These are phyloP conservation scores for Ustilago shanxiensis DNA, from an alignment of 1,284 basidiomycete genomes.

Conservation along the genomic window DNA sequence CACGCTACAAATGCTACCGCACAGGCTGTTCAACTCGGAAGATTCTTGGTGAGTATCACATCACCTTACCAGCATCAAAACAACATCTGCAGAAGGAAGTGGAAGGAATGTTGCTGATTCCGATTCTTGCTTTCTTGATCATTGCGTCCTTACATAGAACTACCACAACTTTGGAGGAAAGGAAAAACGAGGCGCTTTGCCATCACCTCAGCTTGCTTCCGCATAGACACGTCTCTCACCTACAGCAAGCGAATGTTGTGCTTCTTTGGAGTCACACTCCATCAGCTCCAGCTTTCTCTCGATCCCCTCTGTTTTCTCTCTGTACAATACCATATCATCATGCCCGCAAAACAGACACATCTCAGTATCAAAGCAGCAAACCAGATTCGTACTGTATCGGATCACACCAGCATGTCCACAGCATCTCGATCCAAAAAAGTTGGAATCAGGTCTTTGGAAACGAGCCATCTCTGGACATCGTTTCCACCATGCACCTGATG, in stretches of 20 bases:
- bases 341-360: slow-evolving; percentile 1
- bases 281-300: neutral
- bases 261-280: too few species aligned
- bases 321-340: neutral
- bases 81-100: neutral
- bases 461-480: too few species aligned
- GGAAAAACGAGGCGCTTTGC: slow-evolving; percentile 33
- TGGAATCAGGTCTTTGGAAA: too few species aligned
- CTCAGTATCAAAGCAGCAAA: neutral
- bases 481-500: too few species aligned
- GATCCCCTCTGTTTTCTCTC: neutral
- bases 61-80: neutral
- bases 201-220: slow-evolving; percentile 40
- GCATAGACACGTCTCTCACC: slow-evolving; percentile 17
- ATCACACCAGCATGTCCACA: too few species aligned
- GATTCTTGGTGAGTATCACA: slow-evolving; percentile 60
- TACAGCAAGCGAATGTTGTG: too few species aligned
- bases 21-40: slow-evolving; percentile 56
- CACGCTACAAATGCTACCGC: slow-evolving; percentile 67
- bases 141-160: slow-evolving; percentile 31
- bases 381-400: too few species aligned
- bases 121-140: too few species aligned
- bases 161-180: slow-evolving; percentile 62
- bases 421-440: too few species aligned
- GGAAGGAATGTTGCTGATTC: too few species aligned